Conservation (phyloP, 2,329 filamentous ascomycete genomes). For the Harringtonia aguacate region DNA sequence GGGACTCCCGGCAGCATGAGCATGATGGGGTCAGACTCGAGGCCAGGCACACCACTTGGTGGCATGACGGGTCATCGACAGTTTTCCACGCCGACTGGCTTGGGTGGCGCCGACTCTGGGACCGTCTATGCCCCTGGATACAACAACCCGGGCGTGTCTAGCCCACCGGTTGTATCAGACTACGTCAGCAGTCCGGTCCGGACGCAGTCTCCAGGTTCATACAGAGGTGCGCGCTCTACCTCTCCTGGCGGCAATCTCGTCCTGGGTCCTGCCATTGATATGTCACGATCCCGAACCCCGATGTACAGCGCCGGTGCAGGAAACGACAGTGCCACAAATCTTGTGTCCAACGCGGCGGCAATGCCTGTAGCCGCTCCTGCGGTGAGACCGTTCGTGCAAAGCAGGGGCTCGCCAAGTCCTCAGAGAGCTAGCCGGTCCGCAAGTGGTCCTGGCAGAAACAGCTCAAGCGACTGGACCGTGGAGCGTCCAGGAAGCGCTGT, state of each 20-base stretch:
- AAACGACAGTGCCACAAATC: slow-evolving; percentile 42
- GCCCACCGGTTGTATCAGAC: slow-evolving; percentile 3
- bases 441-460: not conserved
- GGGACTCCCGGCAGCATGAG: slow-evolving; percentile 46
- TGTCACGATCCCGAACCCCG: slow-evolving; percentile 29
- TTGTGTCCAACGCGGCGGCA: slow-evolving; percentile 41
- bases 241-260: slow-evolving; percentile 14
- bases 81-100: slow-evolving; percentile 8
- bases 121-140: slow-evolving; percentile 12
- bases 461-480: slow-evolving; percentile 12
- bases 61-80: slow-evolving; percentile 19
- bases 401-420: not conserved
- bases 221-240: slow-evolving; percentile 1
- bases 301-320: slow-evolving; percentile 31
- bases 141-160: slow-evolving; percentile 7
- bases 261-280: slow-evolving; percentile 14
- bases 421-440: not conserved
- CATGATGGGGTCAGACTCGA: slow-evolving; percentile 30
- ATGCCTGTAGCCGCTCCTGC: slow-evolving; percentile 29
- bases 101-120: slow-evolving; percentile 3
- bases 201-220: slow-evolving; percentile 8
- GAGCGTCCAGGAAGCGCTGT: slow-evolving; percentile 17
- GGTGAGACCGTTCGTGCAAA: not conserved
- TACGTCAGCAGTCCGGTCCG: slow-evolving; percentile 1
- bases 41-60: slow-evolving; percentile 38